Evolutionary conservation across 768 basidiomycete genomes (phyloP).

Genomic region (Auriscalpium microsporum): DNA sequence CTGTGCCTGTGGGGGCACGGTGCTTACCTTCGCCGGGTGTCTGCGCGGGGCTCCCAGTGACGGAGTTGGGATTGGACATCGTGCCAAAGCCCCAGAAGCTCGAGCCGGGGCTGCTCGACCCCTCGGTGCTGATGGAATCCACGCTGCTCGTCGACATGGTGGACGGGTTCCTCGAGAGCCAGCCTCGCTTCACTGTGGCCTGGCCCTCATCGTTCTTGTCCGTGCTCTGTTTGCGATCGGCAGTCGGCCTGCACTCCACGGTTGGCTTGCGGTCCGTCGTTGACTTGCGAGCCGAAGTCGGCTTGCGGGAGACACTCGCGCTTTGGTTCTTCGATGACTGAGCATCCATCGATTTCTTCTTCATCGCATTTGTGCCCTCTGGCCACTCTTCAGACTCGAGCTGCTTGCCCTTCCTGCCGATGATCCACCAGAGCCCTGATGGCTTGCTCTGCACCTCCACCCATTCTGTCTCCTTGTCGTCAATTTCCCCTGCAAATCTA

Average conservation of each 20-base stretch:
- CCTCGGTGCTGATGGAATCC: conserved; percentile 6
- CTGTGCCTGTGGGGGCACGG: background rate
- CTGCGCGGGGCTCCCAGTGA: conserved; percentile 1
- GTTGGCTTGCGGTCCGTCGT: too few relatives aligned
- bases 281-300: too few relatives aligned
- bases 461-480: conserved; percentile 46
- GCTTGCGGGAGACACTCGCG: background rate
- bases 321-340: conserved; percentile 1
- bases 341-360: conserved; percentile 5
- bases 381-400: conserved; percentile 1
- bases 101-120: background rate
- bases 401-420: conserved; percentile 20
- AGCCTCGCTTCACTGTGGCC: conserved; percentile 1
- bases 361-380: background rate
- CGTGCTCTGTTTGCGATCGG: background rate
- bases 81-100: conserved; percentile 7
- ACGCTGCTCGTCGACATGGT: conserved; percentile 5
- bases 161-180: conserved; percentile 10
- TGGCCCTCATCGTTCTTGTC: conserved; percentile 4
- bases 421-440: conserved; percentile 45
- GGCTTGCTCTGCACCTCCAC: conserved; percentile 50
- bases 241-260: background rate
- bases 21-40: conserved; percentile 12
- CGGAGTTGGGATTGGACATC: conserved; percentile 1
- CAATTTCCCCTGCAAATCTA: conserved; percentile 52